Evolutionary conservation across 805 yeast species (phyloP).

Genomic region (Millerago galiae): DNA sequence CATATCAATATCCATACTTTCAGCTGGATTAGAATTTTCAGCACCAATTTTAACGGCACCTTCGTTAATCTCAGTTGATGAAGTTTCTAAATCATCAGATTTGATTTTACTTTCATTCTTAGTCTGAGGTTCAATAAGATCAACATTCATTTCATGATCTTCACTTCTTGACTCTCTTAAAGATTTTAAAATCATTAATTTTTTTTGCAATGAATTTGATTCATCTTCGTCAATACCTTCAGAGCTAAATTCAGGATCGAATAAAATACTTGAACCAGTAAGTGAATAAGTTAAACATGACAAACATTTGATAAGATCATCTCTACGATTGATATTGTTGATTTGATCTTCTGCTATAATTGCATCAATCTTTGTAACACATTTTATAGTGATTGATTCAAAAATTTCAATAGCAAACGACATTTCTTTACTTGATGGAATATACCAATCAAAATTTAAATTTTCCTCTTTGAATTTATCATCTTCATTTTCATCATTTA

Average conservation of each 20-base stretch:
- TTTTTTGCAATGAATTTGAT: constrained; percentile 19
- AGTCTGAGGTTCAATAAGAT: constrained; percentile 27
- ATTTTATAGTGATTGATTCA: constrained; percentile 37
- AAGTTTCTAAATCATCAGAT: constrained; percentile 5
- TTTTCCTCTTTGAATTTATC: constrained; percentile 46
- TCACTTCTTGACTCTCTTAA: constrained; percentile 30
- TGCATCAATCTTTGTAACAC: constrained; percentile 37
- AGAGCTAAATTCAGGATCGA: constrained; percentile 61
- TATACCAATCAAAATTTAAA: constrained; percentile 66
- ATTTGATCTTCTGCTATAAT: constrained; percentile 23
- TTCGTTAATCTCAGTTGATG: constrained; percentile 14
- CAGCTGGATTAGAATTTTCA: constrained; percentile 1
- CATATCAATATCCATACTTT: constrained; percentile 23
- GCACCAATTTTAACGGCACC: constrained; percentile 13
- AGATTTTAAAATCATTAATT: constrained; percentile 29
- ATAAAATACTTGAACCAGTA: constrained; percentile 64
- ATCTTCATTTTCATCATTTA: constrained; percentile 48
- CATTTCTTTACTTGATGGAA: constrained; percentile 53
- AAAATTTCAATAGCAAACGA: constrained; percentile 56
- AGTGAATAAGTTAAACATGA: constrained; percentile 52
- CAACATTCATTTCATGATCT: constrained; percentile 29
- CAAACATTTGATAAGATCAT: constrained; percentile 48
- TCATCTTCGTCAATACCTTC: constrained; percentile 9
- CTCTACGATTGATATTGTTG: constrained; percentile 32
- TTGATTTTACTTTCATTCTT: constrained; percentile 25